Base-by-base conservation (phyloP, 192 early-diverging fungal species). In the Phlyctochytrium arcticum region DNA sequence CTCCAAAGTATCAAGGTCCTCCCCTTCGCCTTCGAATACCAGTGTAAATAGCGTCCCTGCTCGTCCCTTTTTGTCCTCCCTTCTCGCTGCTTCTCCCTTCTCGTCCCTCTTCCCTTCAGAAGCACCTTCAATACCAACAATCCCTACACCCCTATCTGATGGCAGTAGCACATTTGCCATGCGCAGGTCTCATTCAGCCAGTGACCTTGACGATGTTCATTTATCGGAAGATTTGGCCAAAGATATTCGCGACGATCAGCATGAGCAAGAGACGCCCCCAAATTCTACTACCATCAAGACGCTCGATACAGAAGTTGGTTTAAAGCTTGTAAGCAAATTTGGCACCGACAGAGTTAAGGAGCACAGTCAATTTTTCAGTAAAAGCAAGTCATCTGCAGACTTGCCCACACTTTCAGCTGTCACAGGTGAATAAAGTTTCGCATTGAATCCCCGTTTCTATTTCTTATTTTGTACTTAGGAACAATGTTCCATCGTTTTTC, bases 11-110 rank as follows among this genome's bases (percentile, higher is more conserved):
- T n/a, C n/a, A n/a, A n/a, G n/a, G n/a, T n/a, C n/a, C n/a, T n/a
- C n/a, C n/a, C 24, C 50, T 26, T 33, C 36, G 19, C 12, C 53
- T 36, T 42, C 68, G 30, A 64, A 2, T 30, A 39, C 19, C n/a
- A 35, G 10, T 29, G 15, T 1, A 19, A 34, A 1, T 39, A 39
- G 36, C 23, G 26, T 29, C 15, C 57, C 68, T 10, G 48, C 61
- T 5, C 48, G 56, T 6, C 64, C 73, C 31, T 75, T 79, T 36
- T 44, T 80, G 1, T 55, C 59, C 44, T 74, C 78, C 30, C 50
- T 77, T 31, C 61, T 80, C 4, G 48, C 78, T 26, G 56, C 66
- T 1, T 71, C 75, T 17, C 65, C 78, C 21, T 80, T 80, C 48
- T 51, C 74, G 12, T 48, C 54, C 23, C 23, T 80, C 8, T 80